A percentile compares a stretch with the other conserved stretches of the same genome.
These are phyloP conservation scores for Sanghuangporus sanghuang DNA, from an alignment of 1,284 basidiomycete species.

Conservation along the genomic window DNA sequence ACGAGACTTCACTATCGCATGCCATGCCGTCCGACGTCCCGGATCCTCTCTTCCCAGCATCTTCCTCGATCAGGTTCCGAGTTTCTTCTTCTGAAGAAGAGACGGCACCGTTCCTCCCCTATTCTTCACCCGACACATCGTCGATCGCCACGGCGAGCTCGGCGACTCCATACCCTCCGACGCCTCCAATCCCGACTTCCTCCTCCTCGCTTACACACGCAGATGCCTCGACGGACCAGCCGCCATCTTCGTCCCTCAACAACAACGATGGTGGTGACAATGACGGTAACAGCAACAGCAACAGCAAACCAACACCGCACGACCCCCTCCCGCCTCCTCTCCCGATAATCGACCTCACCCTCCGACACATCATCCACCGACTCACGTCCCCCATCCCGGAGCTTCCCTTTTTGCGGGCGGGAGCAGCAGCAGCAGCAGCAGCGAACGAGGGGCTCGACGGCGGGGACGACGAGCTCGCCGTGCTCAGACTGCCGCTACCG, in stretches of 20 bases:
- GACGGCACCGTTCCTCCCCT: constrained; percentile 16
- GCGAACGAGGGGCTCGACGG: neutral
- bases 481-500: constrained; percentile 9
- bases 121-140: constrained; percentile 24
- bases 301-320: constrained; percentile 19
- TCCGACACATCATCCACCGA: constrained; percentile 45
- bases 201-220: constrained; percentile 20
- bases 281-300: no score
- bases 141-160: neutral
- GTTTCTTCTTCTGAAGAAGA: neutral
- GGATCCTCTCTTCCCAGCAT: constrained; percentile 25
- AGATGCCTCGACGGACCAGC: neutral
- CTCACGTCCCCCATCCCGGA: constrained; percentile 47
- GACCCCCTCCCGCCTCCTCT: neutral
- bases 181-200: constrained; percentile 25
- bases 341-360: constrained; percentile 57
- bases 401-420: constrained; percentile 24
- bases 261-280: neutral
- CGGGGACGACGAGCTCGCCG: constrained; percentile 2
- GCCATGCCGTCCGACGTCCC: constrained; percentile 28
- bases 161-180: constrained; percentile 18
- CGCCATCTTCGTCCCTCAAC: constrained; percentile 11
- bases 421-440: no score
- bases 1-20: constrained; percentile 45
- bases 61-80: neutral